Evolutionary conservation across 2,329 filamentous ascomycete genomes (phyloP).

Genomic region (Alternaria arbusti): DNA sequence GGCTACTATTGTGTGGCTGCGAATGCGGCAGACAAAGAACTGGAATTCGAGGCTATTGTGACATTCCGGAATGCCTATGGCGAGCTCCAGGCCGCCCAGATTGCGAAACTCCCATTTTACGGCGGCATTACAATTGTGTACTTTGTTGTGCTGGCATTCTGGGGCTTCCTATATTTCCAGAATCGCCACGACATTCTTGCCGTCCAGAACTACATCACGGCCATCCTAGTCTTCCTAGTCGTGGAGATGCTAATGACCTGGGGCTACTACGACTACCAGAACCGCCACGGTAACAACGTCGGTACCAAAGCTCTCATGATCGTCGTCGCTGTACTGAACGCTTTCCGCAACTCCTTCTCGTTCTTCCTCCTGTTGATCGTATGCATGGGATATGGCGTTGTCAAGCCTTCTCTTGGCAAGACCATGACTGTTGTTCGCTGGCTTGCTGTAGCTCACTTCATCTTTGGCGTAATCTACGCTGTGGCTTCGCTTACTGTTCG

Average conservation of each 20-base stretch:
- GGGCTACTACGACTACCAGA: conserved; percentile 98
- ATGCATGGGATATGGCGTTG: conserved; percentile 99
- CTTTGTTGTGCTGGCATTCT: conserved; percentile 83
- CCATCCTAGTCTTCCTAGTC: conserved; percentile 91
- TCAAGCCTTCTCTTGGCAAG: conserved; percentile 88
- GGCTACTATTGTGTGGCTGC: conserved; percentile 96
- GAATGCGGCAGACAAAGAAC: conserved; percentile 67
- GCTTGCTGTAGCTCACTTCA: conserved; percentile 89
- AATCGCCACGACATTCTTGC: conserved; percentile 92
- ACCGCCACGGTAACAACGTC: conserved; percentile 82
- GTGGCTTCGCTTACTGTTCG: conserved; percentile 87
- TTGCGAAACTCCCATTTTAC: conserved; percentile 96
- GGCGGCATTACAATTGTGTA: conserved; percentile 94
- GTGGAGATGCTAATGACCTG: conserved; percentile 98
- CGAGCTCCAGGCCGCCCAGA: conserved; percentile 92
- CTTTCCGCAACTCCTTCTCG: conserved; percentile 93
- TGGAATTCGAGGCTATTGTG: conserved; percentile 78
- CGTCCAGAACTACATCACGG: conserved; percentile 98
- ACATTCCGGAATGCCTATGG: conserved; percentile 97
- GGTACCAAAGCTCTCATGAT: conserved; percentile 87
- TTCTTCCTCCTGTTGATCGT: conserved; percentile 98
- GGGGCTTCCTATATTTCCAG: conserved; percentile 95
- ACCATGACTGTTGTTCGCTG: conserved; percentile 94
- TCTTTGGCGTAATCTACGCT: conserved; percentile 93
- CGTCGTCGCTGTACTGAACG: conserved; percentile 90